A percentile compares a stretch with the other conserved stretches of the same genome.
Conservation (phyloP, 495 filamentous ascomycete genomes). For the Hyaloscypha bicolor region DNA sequence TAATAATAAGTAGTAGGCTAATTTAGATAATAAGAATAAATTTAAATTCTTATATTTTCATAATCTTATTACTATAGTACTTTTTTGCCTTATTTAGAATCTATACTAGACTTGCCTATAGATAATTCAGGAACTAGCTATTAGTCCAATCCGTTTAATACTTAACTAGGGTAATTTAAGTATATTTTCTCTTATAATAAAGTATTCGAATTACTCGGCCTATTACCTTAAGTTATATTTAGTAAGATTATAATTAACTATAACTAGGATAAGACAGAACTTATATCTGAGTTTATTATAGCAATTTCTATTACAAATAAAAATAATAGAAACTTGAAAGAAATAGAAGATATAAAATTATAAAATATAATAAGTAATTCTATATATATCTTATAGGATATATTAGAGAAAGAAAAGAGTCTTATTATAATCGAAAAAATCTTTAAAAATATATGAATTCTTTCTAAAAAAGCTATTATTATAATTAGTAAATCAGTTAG, state of each 20-base stretch:
- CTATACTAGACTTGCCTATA: conserved; percentile 25
- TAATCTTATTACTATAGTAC: conserved; percentile 9
- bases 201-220: conserved; percentile 23
- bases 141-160: conserved; percentile 19
- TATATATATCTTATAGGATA: conserved; percentile 23
- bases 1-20: conserved; percentile 2
- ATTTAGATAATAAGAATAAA: conserved; percentile 15
- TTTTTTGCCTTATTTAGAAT: conserved; percentile 16
- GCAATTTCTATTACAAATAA: conserved; percentile 20
- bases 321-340: neutral
- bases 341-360: too few relatives aligned
- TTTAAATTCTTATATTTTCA: conserved; percentile 17
- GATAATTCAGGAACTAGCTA: conserved; percentile 29
- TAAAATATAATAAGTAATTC: neutral
- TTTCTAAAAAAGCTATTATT: conserved; percentile 28
- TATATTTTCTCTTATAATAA: conserved; percentile 19
- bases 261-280: conserved; percentile 21
- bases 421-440: conserved; percentile 37
- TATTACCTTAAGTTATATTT: conserved; percentile 24
- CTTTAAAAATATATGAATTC: conserved; percentile 37
- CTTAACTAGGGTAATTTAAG: conserved; percentile 19
- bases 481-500: neutral
- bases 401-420: conserved; percentile 37
- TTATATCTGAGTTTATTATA: conserved; percentile 20
- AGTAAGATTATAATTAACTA: conserved; percentile 22